These are phyloP conservation scores for Starmerella geochares DNA, from an alignment of 805 yeast species.

Conservation along the genomic window DNA sequence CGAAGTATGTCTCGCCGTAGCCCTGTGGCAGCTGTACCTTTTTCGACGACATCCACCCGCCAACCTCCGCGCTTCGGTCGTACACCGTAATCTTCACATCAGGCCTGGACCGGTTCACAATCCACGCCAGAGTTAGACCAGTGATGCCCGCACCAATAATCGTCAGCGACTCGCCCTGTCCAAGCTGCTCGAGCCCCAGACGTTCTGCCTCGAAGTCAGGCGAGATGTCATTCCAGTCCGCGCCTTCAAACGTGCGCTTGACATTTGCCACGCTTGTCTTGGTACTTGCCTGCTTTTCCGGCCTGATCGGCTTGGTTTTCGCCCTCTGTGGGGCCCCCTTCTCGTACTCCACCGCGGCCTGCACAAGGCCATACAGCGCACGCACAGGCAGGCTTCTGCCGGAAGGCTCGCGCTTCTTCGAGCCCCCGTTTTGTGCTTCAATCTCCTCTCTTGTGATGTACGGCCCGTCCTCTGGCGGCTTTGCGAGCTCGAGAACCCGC, in stretches of 20 bases:
- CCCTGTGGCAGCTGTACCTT: constrained; percentile 16
- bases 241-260: background rate
- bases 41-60: constrained; percentile 59
- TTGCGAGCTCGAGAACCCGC: constrained; percentile 19
- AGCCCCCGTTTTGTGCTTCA: too few relatives aligned
- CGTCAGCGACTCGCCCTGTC: constrained; percentile 41
- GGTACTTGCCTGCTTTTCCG: background rate
- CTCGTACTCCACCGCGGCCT: constrained; percentile 20
- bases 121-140: constrained; percentile 48
- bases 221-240: constrained; percentile 27
- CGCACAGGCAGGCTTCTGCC: constrained; percentile 12
- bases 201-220: constrained; percentile 27
- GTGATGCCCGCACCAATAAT: constrained; percentile 85
- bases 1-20: constrained; percentile 39
- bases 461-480: constrained; percentile 26
- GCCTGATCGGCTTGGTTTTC: background rate
- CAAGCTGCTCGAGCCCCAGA: constrained; percentile 27
- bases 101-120: constrained; percentile 58
- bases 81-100: constrained; percentile 55
- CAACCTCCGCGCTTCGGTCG: constrained; percentile 48
- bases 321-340: background rate
- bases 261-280: background rate
- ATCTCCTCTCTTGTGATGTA: constrained; percentile 15
- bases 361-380: constrained; percentile 14
- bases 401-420: background rate